Base-by-base conservation (phyloP, 2,329 filamentous ascomycete species). In the Apiospora rasikravindrae region DNA sequence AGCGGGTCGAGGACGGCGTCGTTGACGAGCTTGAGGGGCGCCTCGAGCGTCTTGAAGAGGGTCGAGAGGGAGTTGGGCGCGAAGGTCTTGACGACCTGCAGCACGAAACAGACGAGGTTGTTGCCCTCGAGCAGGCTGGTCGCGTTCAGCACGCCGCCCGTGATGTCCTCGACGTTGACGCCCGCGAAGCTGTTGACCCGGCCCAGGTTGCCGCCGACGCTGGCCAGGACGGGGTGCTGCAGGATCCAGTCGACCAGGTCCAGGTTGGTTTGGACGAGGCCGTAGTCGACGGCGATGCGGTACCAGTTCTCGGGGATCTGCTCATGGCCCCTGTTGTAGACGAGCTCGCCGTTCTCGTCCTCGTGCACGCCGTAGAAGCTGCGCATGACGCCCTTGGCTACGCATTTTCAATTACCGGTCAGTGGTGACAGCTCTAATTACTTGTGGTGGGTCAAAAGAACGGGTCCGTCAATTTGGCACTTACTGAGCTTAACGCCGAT, bases 291-390 rank as follows among this genome's bases (percentile, higher is more conserved):
- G 0, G 80, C 78, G 6, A 76, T 80, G 53, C 83, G 82, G 77
- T 86, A 89, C 84, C 86, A 89, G 78, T 88, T 88, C 33, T 84
- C 81, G 0, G 87, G 87, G 57, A 89, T 87, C 4, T 83, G 81
- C 74, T 89, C 86, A 75, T 84, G 83, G n/a, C 87, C 87, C 33
- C 81, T 76, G 11, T 82, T 83, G 74, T 87, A 84, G 4, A 80
- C 81, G 51, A 86, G 76, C 53, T 82, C 80, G 11, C 81, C 82
- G 8, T 84, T 80, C 6, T 81, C 79, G 66, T 80, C 75, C 29
- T 83, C 82, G 57, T 64, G 57, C 19, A 89, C 83, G 14, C 78
- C 85, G 73, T 83, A 88, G 78, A 88, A 88, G 73, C 79, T 83
- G 70, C 82, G 83, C 69, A 88, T 79, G 0, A 80, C 80, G 1